Conservation (phyloP, 306 rosid genomes). For the Datisca glomerata region DNA sequence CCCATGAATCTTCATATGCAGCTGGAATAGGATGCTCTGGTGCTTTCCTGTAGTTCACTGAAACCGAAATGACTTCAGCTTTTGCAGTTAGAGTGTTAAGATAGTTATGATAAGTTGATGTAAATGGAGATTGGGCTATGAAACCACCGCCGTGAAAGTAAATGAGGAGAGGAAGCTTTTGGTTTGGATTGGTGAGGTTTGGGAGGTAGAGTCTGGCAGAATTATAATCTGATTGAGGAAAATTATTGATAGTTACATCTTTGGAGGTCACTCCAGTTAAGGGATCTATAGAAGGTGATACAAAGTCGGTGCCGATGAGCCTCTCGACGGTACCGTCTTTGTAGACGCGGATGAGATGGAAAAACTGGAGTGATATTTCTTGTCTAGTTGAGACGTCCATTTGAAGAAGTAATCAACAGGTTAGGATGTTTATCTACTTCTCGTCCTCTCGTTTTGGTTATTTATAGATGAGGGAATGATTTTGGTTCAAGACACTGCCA, state of each 20-base stretch:
- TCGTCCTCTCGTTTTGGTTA: too few species aligned
- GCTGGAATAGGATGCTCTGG: slow-evolving; percentile 75
- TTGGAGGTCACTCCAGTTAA: slow-evolving; percentile 55
- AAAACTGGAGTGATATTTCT: too few species aligned
- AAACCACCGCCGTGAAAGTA: slow-evolving; percentile 88
- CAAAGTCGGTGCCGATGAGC: slow-evolving; percentile 36
- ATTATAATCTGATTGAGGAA: slow-evolving; percentile 39
- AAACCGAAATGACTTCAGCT: slow-evolving; percentile 36
- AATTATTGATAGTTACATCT: slow-evolving; percentile 43
- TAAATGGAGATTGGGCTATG: slow-evolving; percentile 38
- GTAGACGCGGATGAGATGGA: slow-evolving; percentile 53
- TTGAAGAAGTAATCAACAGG: too few species aligned
- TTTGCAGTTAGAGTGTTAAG: slow-evolving; percentile 46
- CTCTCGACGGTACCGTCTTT: slow-evolving; percentile 54
- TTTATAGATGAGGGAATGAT: too few species aligned
- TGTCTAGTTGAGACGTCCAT: too few species aligned
- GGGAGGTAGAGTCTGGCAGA: slow-evolving; percentile 49
- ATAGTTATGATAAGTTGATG: slow-evolving; percentile 61
- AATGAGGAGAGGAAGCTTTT: slow-evolving; percentile 42
- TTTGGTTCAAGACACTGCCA: too few species aligned
- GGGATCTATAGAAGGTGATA: slow-evolving; percentile 36
- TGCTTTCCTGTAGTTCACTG: slow-evolving; percentile 52
- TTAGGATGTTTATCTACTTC: too few species aligned
- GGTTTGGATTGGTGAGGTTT: background rate
- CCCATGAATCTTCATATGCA: slow-evolving; percentile 65